phyloP scores from a whole-genome alignment of 1,139 yeast genomes.

The Lodderomyces jiufengensis region DNA sequence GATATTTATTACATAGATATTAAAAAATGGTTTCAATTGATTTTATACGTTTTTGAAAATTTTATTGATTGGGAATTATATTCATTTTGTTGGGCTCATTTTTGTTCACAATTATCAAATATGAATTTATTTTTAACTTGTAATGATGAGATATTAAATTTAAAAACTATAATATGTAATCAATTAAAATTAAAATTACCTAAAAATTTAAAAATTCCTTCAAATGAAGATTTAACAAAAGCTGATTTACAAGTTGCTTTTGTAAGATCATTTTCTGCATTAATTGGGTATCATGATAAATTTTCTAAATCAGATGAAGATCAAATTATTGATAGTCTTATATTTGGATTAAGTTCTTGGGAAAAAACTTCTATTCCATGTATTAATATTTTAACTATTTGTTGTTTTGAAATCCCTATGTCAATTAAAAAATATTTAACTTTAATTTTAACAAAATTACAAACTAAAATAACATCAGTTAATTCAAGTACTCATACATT shows the following conservation, averaged over 20 bases:
- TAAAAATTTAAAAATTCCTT: conserved; percentile 38
- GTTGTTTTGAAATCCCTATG: conserved; percentile 77
- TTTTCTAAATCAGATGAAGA: conserved; percentile 67
- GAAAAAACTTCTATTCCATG: conserved; percentile 78
- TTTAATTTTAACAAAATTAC: conserved; percentile 63
- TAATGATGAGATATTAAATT: conserved; percentile 39
- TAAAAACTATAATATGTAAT: conserved; percentile 54
- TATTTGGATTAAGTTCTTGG: conserved; percentile 69
- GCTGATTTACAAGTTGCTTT: conserved; percentile 67
- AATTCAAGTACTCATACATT: conserved; percentile 71
- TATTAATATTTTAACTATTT: conserved; percentile 68
- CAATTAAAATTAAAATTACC: conserved; percentile 57
- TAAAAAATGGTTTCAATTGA: conserved; percentile 49
- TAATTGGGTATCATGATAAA: conserved; percentile 61
- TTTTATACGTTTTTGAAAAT: conserved; percentile 47
- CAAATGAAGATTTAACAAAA: conserved; percentile 36
- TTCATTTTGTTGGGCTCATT: conserved; percentile 63
- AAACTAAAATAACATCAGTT: conserved; percentile 68
- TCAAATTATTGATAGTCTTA: conserved; percentile 59
- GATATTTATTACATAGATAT: conserved; percentile 37
- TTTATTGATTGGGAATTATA: conserved; percentile 71
- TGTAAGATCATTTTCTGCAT: conserved; percentile 61
- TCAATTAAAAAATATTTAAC: conserved; percentile 68
- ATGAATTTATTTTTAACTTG: conserved; percentile 50
- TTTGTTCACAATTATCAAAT: conserved; percentile 70